phyloP scores from a whole-genome alignment of 176 grass and related monocot genomes.

The Melocanna baccifera region DNA sequence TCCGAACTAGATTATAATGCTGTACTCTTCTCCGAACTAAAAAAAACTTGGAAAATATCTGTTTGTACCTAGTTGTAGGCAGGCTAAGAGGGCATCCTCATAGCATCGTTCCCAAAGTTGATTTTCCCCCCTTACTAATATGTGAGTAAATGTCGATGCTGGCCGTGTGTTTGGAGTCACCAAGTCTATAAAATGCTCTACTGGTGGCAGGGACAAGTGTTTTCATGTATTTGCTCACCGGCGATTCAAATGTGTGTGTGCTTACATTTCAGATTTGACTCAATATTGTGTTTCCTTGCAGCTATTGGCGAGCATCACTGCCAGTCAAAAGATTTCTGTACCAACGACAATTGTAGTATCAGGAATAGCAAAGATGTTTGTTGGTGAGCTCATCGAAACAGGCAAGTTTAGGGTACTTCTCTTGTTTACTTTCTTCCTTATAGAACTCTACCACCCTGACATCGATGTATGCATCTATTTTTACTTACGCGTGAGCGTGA shows the following conservation, averaged over 20 bases:
- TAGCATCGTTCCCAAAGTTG: not conserved
- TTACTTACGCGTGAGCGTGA: not conserved
- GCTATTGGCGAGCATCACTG: constrained; percentile 73
- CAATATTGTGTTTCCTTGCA: constrained; percentile 36
- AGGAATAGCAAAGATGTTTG: constrained; percentile 86
- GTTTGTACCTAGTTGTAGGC: not conserved
- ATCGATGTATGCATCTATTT: not conserved
- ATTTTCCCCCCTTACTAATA: not conserved
- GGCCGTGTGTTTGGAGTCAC: not conserved
- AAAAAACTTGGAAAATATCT: not conserved
- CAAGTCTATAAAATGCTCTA: not conserved
- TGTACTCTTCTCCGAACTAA: not conserved
- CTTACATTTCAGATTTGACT: not conserved
- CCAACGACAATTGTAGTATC: constrained; percentile 73
- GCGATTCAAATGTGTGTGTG: not conserved
- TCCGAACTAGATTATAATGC: constrained; percentile 2
- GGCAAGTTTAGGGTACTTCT: constrained; percentile 39
- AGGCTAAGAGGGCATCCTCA: not conserved
- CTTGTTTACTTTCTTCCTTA: constrained; percentile 14
- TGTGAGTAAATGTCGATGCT: not conserved
- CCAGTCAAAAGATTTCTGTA: constrained; percentile 80
- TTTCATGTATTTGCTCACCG: not conserved
- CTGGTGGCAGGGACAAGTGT: not conserved
- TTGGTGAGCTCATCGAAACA: constrained; percentile 88
- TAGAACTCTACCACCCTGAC: not conserved